phyloP scores from a whole-genome alignment of 352 stramenopile species.

The Phytopythium cucurbitacearum region DNA sequence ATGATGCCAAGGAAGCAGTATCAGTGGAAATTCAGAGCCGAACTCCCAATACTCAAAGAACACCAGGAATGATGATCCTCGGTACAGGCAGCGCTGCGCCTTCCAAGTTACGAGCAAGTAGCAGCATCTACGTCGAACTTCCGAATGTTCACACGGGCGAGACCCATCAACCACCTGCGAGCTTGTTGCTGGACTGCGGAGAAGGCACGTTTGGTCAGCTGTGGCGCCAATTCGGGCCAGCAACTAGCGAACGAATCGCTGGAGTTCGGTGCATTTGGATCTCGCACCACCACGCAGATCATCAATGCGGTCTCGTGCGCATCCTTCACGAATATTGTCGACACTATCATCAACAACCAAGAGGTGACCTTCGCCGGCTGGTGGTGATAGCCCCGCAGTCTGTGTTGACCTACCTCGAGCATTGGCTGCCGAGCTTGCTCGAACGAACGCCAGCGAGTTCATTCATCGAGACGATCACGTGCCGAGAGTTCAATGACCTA shows the following conservation, averaged over 20 bases:
- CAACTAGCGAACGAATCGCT: constrained; percentile 33
- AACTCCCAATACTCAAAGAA: background rate
- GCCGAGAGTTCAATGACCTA: constrained; percentile 48
- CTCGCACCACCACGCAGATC: constrained; percentile 96
- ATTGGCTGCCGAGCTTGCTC: constrained; percentile 31
- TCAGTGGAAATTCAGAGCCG: too few species aligned
- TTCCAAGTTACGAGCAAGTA: constrained; percentile 96
- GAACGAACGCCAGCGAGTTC: constrained; percentile 1
- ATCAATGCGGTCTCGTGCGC: constrained; percentile 94
- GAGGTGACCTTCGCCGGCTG: constrained; percentile 5
- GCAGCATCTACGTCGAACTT: constrained; percentile 88
- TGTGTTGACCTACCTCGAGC: constrained; percentile 52
- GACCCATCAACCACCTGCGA: constrained; percentile 8
- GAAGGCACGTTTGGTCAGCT: constrained; percentile 95
- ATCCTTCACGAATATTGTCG: constrained; percentile 72
- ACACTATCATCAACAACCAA: constrained; percentile 12
- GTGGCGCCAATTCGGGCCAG: constrained; percentile 43
- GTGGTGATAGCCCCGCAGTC: constrained; percentile 49
- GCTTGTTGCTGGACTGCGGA: constrained; percentile 92
- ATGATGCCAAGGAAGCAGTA: too few species aligned
- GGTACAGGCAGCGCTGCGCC: constrained; percentile 95
- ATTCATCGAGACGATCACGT: constrained; percentile 39
- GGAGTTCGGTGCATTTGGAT: constrained; percentile 93
- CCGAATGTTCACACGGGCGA: constrained; percentile 3
- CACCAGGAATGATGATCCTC: constrained; percentile 83